Percentiles rank a stretch among this genome's conserved stretches.
Evolutionary conservation across 257 asterid genomes (phyloP).

Genomic region (Rubia yunnanensis): DNA sequence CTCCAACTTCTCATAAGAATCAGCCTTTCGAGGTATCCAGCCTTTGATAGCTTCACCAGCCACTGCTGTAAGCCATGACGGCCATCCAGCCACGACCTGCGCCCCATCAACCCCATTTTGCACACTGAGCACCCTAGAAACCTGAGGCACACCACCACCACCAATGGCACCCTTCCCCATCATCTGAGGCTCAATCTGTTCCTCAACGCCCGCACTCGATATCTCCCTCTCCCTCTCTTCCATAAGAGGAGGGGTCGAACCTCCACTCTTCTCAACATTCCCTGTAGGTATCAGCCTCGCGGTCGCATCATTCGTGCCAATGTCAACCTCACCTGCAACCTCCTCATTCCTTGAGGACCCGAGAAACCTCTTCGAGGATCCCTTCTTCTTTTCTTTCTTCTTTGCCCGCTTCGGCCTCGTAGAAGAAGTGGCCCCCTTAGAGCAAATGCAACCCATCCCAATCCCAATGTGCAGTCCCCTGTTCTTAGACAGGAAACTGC

Average conservation of each 20-base stretch:
- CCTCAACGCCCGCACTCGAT: background rate
- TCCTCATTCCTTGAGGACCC: conserved; percentile 48
- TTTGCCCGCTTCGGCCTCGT: conserved; percentile 21
- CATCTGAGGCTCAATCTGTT: conserved; percentile 25
- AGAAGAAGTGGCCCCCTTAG: conserved; percentile 40
- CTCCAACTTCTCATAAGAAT: conserved; percentile 84
- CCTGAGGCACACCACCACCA: conserved; percentile 41
- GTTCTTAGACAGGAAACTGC: conserved; percentile 39
- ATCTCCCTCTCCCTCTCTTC: conserved; percentile 43
- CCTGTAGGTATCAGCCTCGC: conserved; percentile 49
- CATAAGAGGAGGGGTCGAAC: conserved; percentile 48
- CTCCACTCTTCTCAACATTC: conserved; percentile 46
- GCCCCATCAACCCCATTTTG: conserved; percentile 69
- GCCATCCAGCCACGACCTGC: conserved; percentile 88
- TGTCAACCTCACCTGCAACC: conserved; percentile 42
- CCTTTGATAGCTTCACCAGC: conserved; percentile 97
- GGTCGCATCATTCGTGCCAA: conserved; percentile 53
- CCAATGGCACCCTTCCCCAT: conserved; percentile 16
- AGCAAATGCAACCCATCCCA: conserved; percentile 77
- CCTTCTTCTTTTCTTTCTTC: conserved; percentile 44
- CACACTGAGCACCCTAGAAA: conserved; percentile 46
- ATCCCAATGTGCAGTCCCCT: conserved; percentile 33
- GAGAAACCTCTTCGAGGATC: conserved; percentile 41
- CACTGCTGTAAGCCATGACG: conserved; percentile 70
- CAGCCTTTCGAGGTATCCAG: conserved; percentile 83